Percentiles rank a stretch among this genome's conserved stretches.
These are phyloP conservation scores for Lipomyces mesembrius DNA, from an alignment of 805 yeast genomes.

Conservation along the genomic window DNA sequence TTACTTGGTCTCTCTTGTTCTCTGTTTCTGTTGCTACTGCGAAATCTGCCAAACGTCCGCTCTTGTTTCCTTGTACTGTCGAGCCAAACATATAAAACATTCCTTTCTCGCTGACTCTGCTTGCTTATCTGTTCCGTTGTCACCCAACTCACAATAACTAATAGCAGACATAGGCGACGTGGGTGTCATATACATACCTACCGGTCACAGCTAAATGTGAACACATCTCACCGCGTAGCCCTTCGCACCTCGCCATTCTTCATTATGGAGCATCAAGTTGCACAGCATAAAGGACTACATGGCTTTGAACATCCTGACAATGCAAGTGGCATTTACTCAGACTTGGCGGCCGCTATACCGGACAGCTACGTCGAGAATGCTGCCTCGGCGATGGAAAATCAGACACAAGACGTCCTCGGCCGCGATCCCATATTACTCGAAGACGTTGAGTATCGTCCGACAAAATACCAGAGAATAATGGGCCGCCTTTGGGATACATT, in stretches of 20 bases:
- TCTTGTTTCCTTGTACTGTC: background rate
- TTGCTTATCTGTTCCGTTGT: no score
- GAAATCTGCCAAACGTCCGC: background rate
- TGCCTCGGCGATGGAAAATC: background rate
- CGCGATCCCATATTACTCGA: background rate
- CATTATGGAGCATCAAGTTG: background rate
- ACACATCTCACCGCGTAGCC: no score
- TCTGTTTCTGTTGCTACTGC: background rate
- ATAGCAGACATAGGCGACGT: no score
- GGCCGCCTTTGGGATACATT: constrained; percentile 21
- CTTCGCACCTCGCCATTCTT: no score
- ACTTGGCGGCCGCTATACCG: background rate
- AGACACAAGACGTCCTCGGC: background rate
- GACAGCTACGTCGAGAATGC: background rate
- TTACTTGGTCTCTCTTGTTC: background rate
- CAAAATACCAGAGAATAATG: background rate
- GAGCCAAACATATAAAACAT: background rate
- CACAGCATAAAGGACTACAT: background rate
- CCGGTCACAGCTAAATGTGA: no score
- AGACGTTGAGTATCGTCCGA: background rate
- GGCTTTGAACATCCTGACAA: background rate
- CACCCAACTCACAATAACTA: no score
- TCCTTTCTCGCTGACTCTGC: no score
- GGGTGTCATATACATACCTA: no score
- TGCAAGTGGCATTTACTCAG: background rate